These are phyloP conservation scores for Kwoniella shandongensis DNA, from an alignment of 768 basidiomycete genomes.

Conservation along the genomic window DNA sequence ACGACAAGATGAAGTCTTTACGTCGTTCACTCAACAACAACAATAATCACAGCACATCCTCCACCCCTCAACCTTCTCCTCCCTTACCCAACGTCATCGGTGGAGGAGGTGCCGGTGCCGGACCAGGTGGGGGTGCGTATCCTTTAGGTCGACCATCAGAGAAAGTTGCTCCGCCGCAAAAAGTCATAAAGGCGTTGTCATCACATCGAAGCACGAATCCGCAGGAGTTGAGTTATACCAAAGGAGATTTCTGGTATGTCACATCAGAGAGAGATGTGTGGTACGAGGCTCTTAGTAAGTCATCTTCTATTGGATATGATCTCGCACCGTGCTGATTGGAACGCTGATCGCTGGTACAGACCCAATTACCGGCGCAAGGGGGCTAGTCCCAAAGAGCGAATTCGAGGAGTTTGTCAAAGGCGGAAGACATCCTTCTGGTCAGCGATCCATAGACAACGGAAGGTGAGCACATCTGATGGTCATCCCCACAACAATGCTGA, in stretches of 20 bases:
- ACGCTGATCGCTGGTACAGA: no score
- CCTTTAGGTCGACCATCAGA: constrained; percentile 70
- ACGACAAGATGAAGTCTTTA: constrained; percentile 45
- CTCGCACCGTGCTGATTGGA: not conserved
- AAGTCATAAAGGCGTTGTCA: constrained; percentile 83
- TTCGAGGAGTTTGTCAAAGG: constrained; percentile 89
- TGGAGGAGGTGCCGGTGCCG: constrained; percentile 63
- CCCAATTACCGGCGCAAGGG: constrained; percentile 83
- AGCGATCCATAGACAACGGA: constrained; percentile 16
- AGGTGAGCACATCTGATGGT: constrained; percentile 19
- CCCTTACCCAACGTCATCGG: constrained; percentile 29
- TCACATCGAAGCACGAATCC: constrained; percentile 69
- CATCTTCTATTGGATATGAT: not conserved
- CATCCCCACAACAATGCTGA: not conserved
- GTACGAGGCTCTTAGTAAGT: constrained; percentile 83
- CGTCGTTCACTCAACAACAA: constrained; percentile 49
- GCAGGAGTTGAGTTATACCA: constrained; percentile 81
- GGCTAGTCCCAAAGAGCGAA: constrained; percentile 78
- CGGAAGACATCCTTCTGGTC: constrained; percentile 22
- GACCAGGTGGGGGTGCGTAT: constrained; percentile 66
- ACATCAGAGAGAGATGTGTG: constrained; percentile 72
- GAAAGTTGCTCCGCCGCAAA: constrained; percentile 80
- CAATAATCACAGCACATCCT: constrained; percentile 24
- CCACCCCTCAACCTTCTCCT: constrained; percentile 32
- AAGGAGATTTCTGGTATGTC: constrained; percentile 98